Evolutionary conservation across 192 early-diverging fungal species (phyloP), one percentile per base, ranked within the genome.

Genomic region (Coemansia sp.): DNA sequence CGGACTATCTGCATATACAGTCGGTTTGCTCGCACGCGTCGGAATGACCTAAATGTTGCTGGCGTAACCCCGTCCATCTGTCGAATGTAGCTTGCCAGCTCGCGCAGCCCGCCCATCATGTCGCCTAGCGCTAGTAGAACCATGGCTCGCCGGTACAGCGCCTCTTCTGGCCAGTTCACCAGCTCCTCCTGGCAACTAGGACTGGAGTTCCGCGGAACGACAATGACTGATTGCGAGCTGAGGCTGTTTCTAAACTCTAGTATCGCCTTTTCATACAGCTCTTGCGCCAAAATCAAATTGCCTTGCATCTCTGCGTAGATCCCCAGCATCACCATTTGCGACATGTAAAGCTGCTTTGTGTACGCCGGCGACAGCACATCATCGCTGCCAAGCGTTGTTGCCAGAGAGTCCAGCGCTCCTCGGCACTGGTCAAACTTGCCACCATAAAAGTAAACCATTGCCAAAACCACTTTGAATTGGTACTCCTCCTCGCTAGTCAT

Each of bases 81-180:
- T 34, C 70, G 64, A 56, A 86, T 79, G 37, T 82, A 82, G 45
- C 65, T 31, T 61, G 72, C 60, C 70, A 86, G 47, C 36, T 57
- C 53, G 21, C 34, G 48, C 42, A 68, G 2, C 21, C 69, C 63
- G 21, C 28, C 23, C n/a, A 47, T 31, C 3, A 23, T 61, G 39
- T 62, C 68, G 62, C 48, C 66, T 23, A 70, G 69, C 43, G 68
- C 60, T 66, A 79, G 42, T 31, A 69, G 52, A 41, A 88, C 59
- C 63, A 90, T 72, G 6, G 82, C 68, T 3, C 82, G 83, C 25
- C 88, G 86, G 71, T 91, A 92, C 64, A 92, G 68, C 16, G 87
- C 87, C 61, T 88, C 84, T 59, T 92, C 90, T 10, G 83, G 66
- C 89, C 91, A 91, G 52, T 87, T 78, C 11, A 79, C 57, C 28